Evolutionary conservation across 2,329 filamentous ascomycete genomes (phyloP).

Genomic region (Nakataea oryzae): DNA sequence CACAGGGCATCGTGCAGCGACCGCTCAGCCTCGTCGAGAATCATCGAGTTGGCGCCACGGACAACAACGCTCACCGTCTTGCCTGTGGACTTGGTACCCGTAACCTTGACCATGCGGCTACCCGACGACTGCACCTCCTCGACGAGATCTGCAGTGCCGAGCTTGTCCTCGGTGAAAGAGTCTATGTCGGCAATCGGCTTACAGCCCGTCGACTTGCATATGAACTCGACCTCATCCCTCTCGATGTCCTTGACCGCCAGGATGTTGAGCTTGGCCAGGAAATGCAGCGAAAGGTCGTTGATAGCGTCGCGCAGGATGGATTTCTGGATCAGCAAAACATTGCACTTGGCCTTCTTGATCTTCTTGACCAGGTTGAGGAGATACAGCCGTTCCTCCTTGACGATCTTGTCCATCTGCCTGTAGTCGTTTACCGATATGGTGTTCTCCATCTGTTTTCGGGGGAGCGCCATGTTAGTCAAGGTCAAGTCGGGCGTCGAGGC

Average conservation of each 20-base stretch:
- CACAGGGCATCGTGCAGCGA: constrained; percentile 95
- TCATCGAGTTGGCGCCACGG: constrained; percentile 85
- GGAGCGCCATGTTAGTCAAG: background rate
- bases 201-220: constrained; percentile 98
- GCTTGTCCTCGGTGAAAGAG: constrained; percentile 97
- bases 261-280: constrained; percentile 94
- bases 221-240: constrained; percentile 96
- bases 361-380: constrained; percentile 99
- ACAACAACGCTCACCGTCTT: constrained; percentile 94
- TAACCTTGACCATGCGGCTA: constrained; percentile 88
- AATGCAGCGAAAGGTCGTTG: constrained; percentile 94
- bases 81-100: constrained; percentile 70
- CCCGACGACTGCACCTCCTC: constrained; percentile 85
- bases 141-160: constrained; percentile 84
- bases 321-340: constrained; percentile 96
- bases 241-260: constrained; percentile 96
- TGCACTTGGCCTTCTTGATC: constrained; percentile 99
- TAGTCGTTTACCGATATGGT: constrained; percentile 99
- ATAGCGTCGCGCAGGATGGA: constrained; percentile 95
- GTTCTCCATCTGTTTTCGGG: constrained; percentile 77
- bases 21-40: constrained; percentile 94
- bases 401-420: constrained; percentile 99
- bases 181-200: constrained; percentile 98
- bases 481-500: background rate
- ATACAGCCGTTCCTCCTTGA: constrained; percentile 98